A percentile compares a stretch with the other conserved stretches of the same genome.
phyloP scores from a whole-genome alignment of 306 rosid species.

The Lupinus albus region DNA sequence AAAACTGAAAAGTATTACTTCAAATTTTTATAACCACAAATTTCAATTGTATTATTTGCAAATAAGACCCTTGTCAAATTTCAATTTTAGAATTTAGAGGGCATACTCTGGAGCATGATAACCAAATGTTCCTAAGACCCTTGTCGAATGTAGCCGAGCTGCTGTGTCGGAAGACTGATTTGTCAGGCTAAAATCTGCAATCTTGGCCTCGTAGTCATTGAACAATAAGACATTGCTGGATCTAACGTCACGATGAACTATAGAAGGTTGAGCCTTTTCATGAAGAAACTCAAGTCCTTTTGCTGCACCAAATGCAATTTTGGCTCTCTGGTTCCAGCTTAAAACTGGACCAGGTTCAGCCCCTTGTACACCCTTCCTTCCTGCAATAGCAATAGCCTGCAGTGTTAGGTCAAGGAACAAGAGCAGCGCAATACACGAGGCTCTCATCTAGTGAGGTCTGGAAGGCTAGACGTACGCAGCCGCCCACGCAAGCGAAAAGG shows the following conservation, averaged over 20 bases:
- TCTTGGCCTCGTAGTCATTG: constrained; percentile 69
- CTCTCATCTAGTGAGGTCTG: no score
- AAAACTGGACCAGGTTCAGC: constrained; percentile 95
- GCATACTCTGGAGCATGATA: constrained; percentile 98
- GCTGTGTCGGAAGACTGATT: constrained; percentile 93
- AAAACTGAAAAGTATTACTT: background rate
- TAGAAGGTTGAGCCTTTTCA: constrained; percentile 87
- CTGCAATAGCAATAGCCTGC: constrained; percentile 49
- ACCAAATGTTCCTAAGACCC: constrained; percentile 97
- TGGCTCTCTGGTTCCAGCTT: constrained; percentile 85
- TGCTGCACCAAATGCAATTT: constrained; percentile 91
- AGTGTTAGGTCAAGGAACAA: constrained; percentile 27
- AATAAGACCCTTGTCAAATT: constrained; percentile 1
- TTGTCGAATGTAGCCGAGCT: constrained; percentile 88
- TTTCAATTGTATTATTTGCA: background rate
- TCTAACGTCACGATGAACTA: constrained; percentile 90
- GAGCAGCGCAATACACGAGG: no score
- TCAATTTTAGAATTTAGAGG: background rate
- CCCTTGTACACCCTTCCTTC: constrained; percentile 97
- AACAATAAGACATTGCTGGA: constrained; percentile 92
- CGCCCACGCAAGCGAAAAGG: no score
- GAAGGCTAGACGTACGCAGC: no score
- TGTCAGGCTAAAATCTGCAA: constrained; percentile 87
- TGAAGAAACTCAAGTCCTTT: constrained; percentile 93
- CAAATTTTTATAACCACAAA: background rate